Evolutionary conservation across 2,329 filamentous ascomycete species (phyloP).

Genomic region (Didymella sp.): DNA sequence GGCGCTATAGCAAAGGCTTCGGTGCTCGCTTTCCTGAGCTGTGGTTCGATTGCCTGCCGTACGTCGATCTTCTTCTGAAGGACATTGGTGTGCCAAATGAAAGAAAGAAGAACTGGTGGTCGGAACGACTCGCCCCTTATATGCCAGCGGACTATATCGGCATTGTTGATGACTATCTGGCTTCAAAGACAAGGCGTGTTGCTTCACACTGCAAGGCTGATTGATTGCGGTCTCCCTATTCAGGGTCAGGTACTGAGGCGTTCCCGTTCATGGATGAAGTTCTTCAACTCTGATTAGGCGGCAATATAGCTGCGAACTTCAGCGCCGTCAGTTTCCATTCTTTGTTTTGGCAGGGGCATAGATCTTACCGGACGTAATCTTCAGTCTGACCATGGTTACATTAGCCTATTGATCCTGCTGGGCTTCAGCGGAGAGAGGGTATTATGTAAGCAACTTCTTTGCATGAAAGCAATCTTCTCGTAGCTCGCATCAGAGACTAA

Average conservation of each 20-base stretch:
- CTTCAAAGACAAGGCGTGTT: conserved; percentile 1
- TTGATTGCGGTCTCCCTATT: neutral
- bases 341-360: no score
- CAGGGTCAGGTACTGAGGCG: neutral
- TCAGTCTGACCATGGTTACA: neutral
- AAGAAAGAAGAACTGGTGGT: conserved; percentile 34
- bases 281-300: neutral
- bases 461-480: neutral
- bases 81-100: conserved; percentile 34
- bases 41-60: conserved; percentile 41
- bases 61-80: conserved; percentile 38
- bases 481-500: neutral
- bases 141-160: conserved; percentile 36
- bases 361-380: no score
- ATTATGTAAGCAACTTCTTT: neutral
- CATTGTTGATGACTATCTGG: conserved; percentile 33
- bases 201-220: neutral
- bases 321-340: no score
- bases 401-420: neutral
- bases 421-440: neutral
- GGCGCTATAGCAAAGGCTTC: conserved; percentile 41
- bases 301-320: neutral
- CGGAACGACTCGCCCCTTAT: conserved; percentile 35
- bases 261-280: neutral
- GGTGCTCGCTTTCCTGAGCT: conserved; percentile 41